Conservation (phyloP, 2,329 filamentous ascomycete genomes). For the Amylocarpus encephaloides region DNA sequence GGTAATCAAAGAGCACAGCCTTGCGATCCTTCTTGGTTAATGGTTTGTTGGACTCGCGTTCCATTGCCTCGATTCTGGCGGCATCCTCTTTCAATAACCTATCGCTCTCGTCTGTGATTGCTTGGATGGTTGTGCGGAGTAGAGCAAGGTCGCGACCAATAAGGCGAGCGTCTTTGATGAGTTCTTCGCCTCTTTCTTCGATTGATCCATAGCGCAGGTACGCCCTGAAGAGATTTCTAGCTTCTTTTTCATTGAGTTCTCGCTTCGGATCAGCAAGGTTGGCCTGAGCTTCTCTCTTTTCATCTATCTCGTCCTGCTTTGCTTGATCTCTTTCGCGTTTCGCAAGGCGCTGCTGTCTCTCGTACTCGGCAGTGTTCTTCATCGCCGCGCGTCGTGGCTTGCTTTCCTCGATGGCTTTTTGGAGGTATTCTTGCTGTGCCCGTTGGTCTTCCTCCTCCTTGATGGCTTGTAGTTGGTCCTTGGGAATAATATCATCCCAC, state of each 20-base stretch:
- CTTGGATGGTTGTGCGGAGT: slow-evolving; percentile 64
- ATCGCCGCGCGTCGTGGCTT: slow-evolving; percentile 69
- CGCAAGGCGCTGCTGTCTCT: slow-evolving; percentile 57
- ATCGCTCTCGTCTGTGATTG: slow-evolving; percentile 61
- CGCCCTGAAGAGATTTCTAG: slow-evolving; percentile 81
- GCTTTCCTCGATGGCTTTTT: slow-evolving; percentile 75
- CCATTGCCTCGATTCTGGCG: slow-evolving; percentile 53
- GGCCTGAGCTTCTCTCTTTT: slow-evolving; percentile 63
- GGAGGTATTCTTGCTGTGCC: slow-evolving; percentile 75
- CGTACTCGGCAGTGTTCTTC: slow-evolving; percentile 50
- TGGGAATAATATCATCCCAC: slow-evolving; percentile 98
- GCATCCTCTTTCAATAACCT: slow-evolving; percentile 71
- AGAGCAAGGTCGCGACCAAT: slow-evolving; percentile 76
- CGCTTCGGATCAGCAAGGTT: slow-evolving; percentile 77
- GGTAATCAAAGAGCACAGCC: slow-evolving; percentile 90
- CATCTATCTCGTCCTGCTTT: slow-evolving; percentile 63
- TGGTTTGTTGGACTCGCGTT: slow-evolving; percentile 67
- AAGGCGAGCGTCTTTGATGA: slow-evolving; percentile 80
- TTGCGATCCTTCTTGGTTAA: slow-evolving; percentile 97
- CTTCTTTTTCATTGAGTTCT: slow-evolving; percentile 88
- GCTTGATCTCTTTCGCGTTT: slow-evolving; percentile 59
- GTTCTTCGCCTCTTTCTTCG: slow-evolving; percentile 79
- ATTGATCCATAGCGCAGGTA: slow-evolving; percentile 89
- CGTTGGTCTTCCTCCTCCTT: slow-evolving; percentile 84
- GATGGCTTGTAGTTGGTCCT: slow-evolving; percentile 81